Evolutionary conservation across 441 rosid genomes (phyloP), one percentile per base, ranked within the genome.

Genomic region (Bruguiera hainesii): DNA sequence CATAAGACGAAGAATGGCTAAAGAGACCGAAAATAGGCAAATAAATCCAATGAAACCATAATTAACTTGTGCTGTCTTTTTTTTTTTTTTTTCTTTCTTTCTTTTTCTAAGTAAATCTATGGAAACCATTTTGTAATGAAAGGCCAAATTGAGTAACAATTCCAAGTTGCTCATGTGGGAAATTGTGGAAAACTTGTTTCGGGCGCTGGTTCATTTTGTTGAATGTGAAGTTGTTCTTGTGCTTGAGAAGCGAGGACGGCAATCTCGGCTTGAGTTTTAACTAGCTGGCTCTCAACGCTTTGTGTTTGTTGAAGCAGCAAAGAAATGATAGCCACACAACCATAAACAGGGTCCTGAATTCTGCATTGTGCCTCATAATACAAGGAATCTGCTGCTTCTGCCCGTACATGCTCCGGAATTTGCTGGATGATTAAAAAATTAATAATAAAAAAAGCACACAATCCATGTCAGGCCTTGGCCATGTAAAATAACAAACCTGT

Each of bases 291-390:
- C 25, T 77, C 69, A 56, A 20, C 21, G 37, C 53, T 60, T 21
- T 52, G 61, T 28, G 78, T 81, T 42, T 78, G 79, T 33, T 73
- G 79, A 29, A 74, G 72, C 10, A 78, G 66, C 20, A 21, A 66
- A 21, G 69, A 52, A n/a, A 75, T 75, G 23, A 75, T 60, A 11
- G 75, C 78, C 26, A 67, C 79, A 49, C 84, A 78, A n/a, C 82
- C 84, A 52, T 78, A 78, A 6, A 81, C 82, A 1, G 77, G 80
- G 21, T 81, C 79, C 25, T 72, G 37, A 50, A 72, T 56, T 23
- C 85, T 65, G 48, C 56, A 28, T 30, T 42, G 23, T 63, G 85
- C 82, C 25, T 78, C 82, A 8, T 51, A 57, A 0, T 63, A 61
- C 70, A 81, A 64, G 16, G 71, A 73, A 26, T 78, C 73, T 55